Evolutionary conservation across 169 alveolate species (phyloP), one percentile per base, ranked within the genome.

Genomic region (Plasmodium blacklocki): DNA sequence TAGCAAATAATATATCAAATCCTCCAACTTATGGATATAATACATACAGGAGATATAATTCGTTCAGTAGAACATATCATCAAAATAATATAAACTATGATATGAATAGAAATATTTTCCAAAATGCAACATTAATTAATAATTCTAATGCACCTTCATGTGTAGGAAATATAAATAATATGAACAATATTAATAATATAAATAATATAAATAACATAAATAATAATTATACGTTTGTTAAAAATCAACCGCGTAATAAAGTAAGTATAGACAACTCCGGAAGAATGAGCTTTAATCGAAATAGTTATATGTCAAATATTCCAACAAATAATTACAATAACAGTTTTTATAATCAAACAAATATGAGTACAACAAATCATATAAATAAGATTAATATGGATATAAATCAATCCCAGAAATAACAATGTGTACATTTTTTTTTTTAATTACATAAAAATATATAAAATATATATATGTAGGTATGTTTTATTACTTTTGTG

Each of bases 1-100:
- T n/a, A 32, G 29, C 74, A 45, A 23, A 32, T 43, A 63, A 60
- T 19, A 49, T 67, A 66, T 11, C n/a, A 45, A 60, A 52, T 52
- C 12, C 29, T 50, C 32, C 9, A n/a, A 15, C 18, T 43, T 23
- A 43, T 39, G 60, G 73, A 54, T 19, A 50, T 23, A 19, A 39
- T 18, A 39, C 15, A 26, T 11, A 50, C 19, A 52, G 47, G 47
- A 39, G 47, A 39, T 39, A 39, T 39, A 39, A 39, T 39, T 39
- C 47, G 11, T 39, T 39, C 0, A 39, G 47, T 39, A 39, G 47
- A 39, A 39, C 47, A 39, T 39, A 39, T 39, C 47, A 39, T 39
- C 9, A 39, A 39, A 39, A 39, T 39, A 39, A 39, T 39, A 39
- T 5, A 39, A 39, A 39, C 1, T 5, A 39, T 39, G 47, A 39